Evolutionary conservation across 192 early-diverging fungal species (phyloP).

Genomic region (Rhizophagus prolifer): DNA sequence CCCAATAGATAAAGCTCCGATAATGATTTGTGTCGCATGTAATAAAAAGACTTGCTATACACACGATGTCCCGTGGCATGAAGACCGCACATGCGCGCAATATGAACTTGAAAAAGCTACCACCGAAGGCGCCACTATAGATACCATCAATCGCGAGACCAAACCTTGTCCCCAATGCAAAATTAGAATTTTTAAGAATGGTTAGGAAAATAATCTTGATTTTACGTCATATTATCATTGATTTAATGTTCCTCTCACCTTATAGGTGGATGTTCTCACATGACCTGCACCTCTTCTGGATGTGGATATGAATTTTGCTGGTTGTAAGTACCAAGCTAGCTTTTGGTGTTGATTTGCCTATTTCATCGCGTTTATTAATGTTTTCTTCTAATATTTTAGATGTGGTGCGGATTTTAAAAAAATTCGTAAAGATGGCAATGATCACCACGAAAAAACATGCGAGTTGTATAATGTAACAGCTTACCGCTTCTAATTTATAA

Average conservation of each 20-base stretch:
- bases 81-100: neutral
- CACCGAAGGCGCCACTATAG: neutral
- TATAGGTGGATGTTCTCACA: constrained; percentile 21
- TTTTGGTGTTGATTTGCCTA: neutral
- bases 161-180: constrained; percentile 16
- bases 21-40: constrained; percentile 21
- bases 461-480: neutral
- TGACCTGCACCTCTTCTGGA: neutral
- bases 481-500: no score
- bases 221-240: neutral
- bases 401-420: constrained; percentile 4
- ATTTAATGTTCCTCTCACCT: neutral
- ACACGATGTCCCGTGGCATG: constrained; percentile 14
- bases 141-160: neutral
- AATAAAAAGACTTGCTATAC: neutral
- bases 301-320: constrained; percentile 26
- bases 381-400: neutral
- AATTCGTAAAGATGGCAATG: neutral
- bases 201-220: neutral
- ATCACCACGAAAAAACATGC: constrained; percentile 2
- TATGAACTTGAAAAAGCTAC: neutral
- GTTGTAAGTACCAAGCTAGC: neutral
- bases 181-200: constrained; percentile 17
- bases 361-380: neutral
- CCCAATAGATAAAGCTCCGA: neutral